phyloP scores from a whole-genome alignment of 208 protist genomes.

The Leishmania arabica region DNA sequence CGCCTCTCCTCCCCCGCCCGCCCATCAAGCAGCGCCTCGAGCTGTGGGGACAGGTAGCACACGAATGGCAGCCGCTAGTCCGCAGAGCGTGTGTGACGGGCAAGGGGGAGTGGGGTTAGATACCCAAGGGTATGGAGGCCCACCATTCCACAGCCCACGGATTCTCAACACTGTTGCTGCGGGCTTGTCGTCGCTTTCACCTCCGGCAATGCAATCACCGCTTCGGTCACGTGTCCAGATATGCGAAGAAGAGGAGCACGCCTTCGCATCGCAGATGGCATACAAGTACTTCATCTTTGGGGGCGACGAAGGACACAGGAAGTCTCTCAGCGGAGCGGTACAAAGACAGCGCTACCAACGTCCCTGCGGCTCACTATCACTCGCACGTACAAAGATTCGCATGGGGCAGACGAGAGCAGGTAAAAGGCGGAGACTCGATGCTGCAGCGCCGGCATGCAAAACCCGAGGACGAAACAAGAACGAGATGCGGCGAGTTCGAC shows the following conservation, averaged over 20 bases:
- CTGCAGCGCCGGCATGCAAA: not conserved
- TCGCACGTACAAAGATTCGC: not conserved
- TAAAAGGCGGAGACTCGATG: not conserved
- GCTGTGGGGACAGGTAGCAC: conserved; percentile 37
- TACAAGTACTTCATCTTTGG: not conserved
- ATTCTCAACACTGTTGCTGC: conserved; percentile 56
- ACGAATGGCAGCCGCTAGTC: conserved; percentile 53
- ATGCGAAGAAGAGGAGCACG: not conserved
- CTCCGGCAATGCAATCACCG: not conserved
- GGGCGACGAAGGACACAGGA: not conserved
- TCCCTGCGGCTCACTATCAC: not conserved
- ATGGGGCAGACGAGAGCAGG: not conserved
- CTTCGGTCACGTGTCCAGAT: not conserved
- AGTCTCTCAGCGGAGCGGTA: not conserved
- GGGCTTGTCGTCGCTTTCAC: not conserved
- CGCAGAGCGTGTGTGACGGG: conserved; percentile 36
- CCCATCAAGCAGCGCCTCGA: conserved; percentile 52
- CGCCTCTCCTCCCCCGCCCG: not conserved
- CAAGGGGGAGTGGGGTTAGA: conserved; percentile 43
- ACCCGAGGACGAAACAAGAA: not conserved
- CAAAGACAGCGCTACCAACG: not conserved
- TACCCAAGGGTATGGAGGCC: conserved; percentile 89
- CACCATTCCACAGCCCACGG: conserved; percentile 88
- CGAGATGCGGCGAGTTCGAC: not conserved
- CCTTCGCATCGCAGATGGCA: not conserved